phyloP scores from a whole-genome alignment of 768 basidiomycete species.

The Pulveroboletus sp. region DNA sequence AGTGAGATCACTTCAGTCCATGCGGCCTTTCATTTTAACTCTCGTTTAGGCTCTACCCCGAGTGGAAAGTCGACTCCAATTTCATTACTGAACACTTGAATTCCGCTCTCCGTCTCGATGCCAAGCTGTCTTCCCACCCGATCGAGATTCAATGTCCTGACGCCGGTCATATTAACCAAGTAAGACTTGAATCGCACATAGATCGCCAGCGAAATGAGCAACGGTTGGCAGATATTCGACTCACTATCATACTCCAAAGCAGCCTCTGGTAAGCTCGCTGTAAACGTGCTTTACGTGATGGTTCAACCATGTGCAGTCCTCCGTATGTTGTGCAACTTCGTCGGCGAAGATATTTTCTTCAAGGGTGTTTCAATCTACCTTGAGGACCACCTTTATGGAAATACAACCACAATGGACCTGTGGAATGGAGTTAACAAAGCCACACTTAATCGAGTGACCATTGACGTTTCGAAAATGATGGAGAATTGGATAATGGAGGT shows the following conservation, averaged over 20 bases:
- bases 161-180: slow-evolving; percentile 80
- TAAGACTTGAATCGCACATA: slow-evolving; percentile 16
- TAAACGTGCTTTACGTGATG: background rate
- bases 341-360: slow-evolving; percentile 86
- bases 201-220: background rate
- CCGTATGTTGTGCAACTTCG: slow-evolving; percentile 87
- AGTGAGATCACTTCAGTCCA: slow-evolving; percentile 34
- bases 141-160: slow-evolving; percentile 91
- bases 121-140: slow-evolving; percentile 86
- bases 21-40: background rate
- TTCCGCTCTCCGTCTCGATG: slow-evolving; percentile 77
- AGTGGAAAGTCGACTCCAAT: slow-evolving; percentile 79
- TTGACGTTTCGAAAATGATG: slow-evolving; percentile 80
- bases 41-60: slow-evolving; percentile 63
- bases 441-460: slow-evolving; percentile 34
- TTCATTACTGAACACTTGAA: slow-evolving; percentile 81
- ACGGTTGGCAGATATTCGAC: slow-evolving; percentile 74
- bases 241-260: slow-evolving; percentile 84
- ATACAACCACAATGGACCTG: slow-evolving; percentile 81
- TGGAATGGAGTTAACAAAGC: slow-evolving; percentile 84
- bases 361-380: slow-evolving; percentile 90
- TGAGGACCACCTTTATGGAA: slow-evolving; percentile 82
- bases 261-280: slow-evolving; percentile 53
- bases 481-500: slow-evolving; percentile 89
- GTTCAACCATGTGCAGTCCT: slow-evolving; percentile 53